A percentile compares a stretch with the other conserved stretches of the same genome.
These are phyloP conservation scores for Alloteropsis angusta DNA, from an alignment of 202 grass and related monocot species.

Conservation along the genomic window DNA sequence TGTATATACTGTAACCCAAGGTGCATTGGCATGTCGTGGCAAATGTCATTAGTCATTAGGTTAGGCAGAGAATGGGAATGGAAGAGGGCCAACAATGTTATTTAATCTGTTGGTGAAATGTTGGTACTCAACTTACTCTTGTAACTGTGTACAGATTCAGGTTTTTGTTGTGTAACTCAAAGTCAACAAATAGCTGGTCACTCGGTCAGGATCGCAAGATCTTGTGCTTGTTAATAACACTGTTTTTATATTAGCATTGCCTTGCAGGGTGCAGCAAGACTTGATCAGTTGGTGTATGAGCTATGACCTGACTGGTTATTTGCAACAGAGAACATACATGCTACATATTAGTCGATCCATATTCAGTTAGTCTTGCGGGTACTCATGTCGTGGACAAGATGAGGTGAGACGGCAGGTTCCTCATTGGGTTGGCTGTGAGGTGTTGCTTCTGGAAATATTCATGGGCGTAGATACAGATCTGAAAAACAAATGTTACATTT, in stretches of 20 bases:
- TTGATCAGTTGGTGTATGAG: not conserved
- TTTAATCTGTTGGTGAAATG: conserved; percentile 25
- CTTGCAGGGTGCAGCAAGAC: not conserved
- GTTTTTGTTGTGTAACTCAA: conserved; percentile 3
- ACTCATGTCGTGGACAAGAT: not conserved
- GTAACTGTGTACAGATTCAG: not conserved
- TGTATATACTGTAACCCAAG: conserved; percentile 42
- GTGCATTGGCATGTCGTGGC: conserved; percentile 17
- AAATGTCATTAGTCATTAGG: conserved; percentile 32
- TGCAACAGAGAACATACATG: not conserved
- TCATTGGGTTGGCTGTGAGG: not conserved
- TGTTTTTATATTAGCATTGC: not conserved
- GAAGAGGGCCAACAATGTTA: conserved; percentile 9
- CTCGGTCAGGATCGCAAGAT: not conserved
- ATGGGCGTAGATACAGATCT: conserved; percentile 6
- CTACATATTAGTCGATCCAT: not conserved
- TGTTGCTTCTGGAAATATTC: conserved; percentile 8
- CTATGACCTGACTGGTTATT: not conserved
- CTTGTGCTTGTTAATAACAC: not conserved
- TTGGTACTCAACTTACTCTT: conserved; percentile 1
- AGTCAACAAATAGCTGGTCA: not conserved
- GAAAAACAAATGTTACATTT: not conserved
- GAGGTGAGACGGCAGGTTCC: not conserved
- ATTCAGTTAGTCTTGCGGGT: not conserved
- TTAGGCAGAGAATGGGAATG: conserved; percentile 26